Conservation (phyloP, 1,139 yeast species). For the Meyerozyma athensensis region DNA sequence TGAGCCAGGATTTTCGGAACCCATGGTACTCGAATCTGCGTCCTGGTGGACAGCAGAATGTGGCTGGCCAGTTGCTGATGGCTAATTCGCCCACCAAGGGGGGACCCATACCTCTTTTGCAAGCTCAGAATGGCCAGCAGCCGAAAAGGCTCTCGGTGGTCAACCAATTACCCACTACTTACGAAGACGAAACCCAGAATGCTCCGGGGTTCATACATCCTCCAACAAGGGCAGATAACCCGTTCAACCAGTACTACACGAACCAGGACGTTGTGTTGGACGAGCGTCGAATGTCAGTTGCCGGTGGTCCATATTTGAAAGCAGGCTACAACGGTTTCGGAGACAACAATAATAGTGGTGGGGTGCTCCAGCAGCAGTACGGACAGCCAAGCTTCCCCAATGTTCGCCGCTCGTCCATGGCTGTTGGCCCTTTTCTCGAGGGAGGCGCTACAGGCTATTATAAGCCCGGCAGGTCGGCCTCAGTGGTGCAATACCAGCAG, state of each 20-base stretch:
- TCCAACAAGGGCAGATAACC: constrained; percentile 46
- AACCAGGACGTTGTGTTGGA: constrained; percentile 34
- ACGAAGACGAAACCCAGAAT: constrained; percentile 32
- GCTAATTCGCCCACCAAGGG: constrained; percentile 28
- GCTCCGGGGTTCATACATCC: constrained; percentile 37
- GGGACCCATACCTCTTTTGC: constrained; percentile 19
- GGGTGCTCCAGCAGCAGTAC: constrained; percentile 4
- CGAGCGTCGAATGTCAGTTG: constrained; percentile 44
- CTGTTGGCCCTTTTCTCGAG: constrained; percentile 7
- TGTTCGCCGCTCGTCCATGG: constrained; percentile 12
- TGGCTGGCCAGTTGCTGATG: constrained; percentile 13
- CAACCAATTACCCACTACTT: constrained; percentile 48
- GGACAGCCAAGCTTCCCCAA: not conserved
- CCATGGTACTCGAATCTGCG: constrained; percentile 39
- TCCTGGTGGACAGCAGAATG: constrained; percentile 6
- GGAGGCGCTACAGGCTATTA: not conserved
- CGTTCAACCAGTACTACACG: constrained; percentile 43
- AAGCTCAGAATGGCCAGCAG: constrained; percentile 30
- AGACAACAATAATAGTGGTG: not conserved
- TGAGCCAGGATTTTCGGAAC: constrained; percentile 27
- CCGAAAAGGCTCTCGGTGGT: constrained; percentile 41
- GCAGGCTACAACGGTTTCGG: constrained; percentile 3
- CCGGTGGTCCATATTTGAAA: constrained; percentile 23
- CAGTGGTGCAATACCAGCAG: constrained; percentile 36
- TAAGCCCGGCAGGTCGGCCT: constrained; percentile 25